Percentiles rank a stretch among this genome's conserved stretches.
Conservation (phyloP, 2,329 filamentous ascomycete species). For the Fusarium continuum region DNA sequence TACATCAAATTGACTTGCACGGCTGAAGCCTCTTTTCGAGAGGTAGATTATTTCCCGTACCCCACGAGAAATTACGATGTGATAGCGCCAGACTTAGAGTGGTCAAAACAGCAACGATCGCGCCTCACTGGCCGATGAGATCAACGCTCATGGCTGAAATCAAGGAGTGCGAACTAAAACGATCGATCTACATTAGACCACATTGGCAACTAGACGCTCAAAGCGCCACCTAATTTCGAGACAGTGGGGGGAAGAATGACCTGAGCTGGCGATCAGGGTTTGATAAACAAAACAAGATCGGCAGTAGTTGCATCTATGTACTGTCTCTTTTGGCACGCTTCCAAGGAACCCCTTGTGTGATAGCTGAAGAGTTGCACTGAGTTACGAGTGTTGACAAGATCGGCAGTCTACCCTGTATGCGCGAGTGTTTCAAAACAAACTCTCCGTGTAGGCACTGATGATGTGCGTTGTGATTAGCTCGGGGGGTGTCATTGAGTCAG, state of each 20-base stretch:
- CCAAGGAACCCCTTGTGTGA: conserved; percentile 2
- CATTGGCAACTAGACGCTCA: conserved; percentile 6
- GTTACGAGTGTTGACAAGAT: conserved; percentile 9
- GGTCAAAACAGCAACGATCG: neutral
- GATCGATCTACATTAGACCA: conserved; percentile 19
- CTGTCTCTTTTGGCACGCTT: neutral
- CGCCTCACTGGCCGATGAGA: neutral
- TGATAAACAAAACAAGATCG: neutral
- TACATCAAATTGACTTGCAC: neutral
- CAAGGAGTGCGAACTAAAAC: neutral
- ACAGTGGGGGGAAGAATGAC: conserved; percentile 10
- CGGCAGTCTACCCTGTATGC: conserved; percentile 2
- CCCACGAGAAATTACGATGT: conserved; percentile 18
- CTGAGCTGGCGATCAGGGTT: conserved; percentile 6
- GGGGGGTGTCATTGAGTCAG: neutral
- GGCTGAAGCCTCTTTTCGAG: neutral
- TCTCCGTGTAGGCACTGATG: neutral
- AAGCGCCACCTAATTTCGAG: conserved; percentile 38
- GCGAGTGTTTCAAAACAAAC: neutral
- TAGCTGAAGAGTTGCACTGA: conserved; percentile 1
- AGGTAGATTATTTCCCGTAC: conserved; percentile 9
- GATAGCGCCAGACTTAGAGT: conserved; percentile 9
- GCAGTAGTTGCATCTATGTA: neutral
- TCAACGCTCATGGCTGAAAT: neutral
- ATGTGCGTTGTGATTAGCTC: neutral